Base-by-base conservation (phyloP, 495 filamentous ascomycete genomes). In the Massariosphaeria phaeospora region DNA sequence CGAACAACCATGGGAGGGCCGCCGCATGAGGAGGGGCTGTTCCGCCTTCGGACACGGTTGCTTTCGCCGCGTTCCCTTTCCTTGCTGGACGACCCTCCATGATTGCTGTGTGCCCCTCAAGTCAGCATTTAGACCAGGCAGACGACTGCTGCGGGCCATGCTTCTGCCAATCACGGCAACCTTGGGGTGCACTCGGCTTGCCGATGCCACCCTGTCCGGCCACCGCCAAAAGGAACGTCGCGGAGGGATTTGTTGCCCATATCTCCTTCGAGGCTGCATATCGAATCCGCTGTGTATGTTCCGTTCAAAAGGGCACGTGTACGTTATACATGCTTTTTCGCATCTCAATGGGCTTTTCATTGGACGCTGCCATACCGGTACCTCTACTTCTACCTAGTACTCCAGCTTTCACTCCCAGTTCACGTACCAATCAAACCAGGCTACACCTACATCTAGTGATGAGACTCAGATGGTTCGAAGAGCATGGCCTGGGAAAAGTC, bases 71-170 rank as follows among this genome's bases (percentile, higher is more conserved):
- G n/a, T n/a, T n/a, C n/a, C n/a, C 33, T 17, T 49, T 49, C 44
- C 44, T 45, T 49, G 44, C 31, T 34, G 2, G 23, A 39, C 41
- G 44, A 3, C 41, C 52, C 41, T 41, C 38, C 51, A 36, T 33
- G 49, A 51, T 47, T n/a, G 3, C 33, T 40, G 31, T 51, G 48
- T 51, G 27, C 7, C 39, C 41, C 43, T 34, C 10, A 54, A 48
- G 53, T 57, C 44, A 57, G 53, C 53, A 49, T 57, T 57, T 57
- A 57, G 53, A 41, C 24, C 53, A 57, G 53, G 53, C 44, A 49
- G 44, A 57, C 43, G 45, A 34, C 20, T 12, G 9, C 44, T 48
- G 35, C 43, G 53, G 53, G 53, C 40, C 53, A 8, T 17, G 3
- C 9, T 6, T 11, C 35, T 31, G 43, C 53, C 53, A 57, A 57